phyloP scores from a whole-genome alignment of 176 grass and related monocot genomes.

The Carex kokanica region DNA sequence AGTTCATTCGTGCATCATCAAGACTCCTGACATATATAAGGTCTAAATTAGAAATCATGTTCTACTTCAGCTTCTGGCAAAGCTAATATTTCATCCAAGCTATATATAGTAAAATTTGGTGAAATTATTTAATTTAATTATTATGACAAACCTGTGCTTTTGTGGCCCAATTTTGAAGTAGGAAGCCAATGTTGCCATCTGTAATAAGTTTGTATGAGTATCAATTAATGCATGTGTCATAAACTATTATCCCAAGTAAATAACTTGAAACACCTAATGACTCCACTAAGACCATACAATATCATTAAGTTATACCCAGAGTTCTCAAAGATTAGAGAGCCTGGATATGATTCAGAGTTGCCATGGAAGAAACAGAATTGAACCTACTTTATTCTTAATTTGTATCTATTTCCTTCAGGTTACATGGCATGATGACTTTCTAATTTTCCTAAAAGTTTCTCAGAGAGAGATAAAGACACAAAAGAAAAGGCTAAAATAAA shows the following conservation, averaged over 20 bases:
- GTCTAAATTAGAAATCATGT: neutral
- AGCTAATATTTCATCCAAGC: neutral
- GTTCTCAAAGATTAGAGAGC: neutral
- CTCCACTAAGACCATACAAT: neutral
- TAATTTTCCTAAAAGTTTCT: neutral
- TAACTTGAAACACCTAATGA: neutral
- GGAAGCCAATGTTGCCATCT: slow-evolving; percentile 85
- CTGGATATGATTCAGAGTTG: neutral
- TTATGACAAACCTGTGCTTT: slow-evolving; percentile 44
- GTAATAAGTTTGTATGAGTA: neutral
- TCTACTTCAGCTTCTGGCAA: neutral
- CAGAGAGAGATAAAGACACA: neutral
- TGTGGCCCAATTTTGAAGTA: slow-evolving; percentile 76
- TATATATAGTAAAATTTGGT: neutral
- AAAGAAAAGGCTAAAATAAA: neutral
- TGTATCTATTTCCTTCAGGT: neutral
- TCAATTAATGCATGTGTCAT: neutral
- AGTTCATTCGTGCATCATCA: slow-evolving; percentile 74
- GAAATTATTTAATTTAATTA: neutral
- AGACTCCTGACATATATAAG: slow-evolving; percentile 42
- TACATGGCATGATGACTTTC: neutral
- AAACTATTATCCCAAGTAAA: neutral
- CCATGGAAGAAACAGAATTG: neutral
- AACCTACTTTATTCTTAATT: neutral
- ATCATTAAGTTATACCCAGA: neutral